phyloP scores from a whole-genome alignment of 257 asterid species.

The Solanum lycopersicoides region DNA sequence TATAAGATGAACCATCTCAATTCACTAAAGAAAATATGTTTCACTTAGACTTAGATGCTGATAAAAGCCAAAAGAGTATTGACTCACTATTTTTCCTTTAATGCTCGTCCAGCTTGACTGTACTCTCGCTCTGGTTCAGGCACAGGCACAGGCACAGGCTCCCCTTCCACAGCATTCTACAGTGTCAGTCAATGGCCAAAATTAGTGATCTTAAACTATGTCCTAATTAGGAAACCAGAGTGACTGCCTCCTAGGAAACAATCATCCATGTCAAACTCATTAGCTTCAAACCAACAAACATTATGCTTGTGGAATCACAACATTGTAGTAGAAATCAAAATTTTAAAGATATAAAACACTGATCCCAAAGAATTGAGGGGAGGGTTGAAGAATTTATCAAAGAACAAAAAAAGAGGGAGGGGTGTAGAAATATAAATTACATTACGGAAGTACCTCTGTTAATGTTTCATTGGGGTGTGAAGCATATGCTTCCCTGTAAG shows the following conservation, averaged over 20 bases:
- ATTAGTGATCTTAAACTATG: not conserved
- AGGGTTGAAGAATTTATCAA: not conserved
- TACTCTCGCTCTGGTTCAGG: constrained; percentile 62
- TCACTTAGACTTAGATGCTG: not conserved
- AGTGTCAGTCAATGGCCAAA: constrained; percentile 10
- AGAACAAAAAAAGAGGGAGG: not conserved
- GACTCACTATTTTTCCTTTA: constrained; percentile 85
- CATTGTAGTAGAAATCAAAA: not conserved
- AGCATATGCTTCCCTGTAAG: constrained; percentile 84
- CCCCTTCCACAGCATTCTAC: constrained; percentile 58
- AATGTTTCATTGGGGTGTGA: constrained; percentile 48
- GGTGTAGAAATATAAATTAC: not conserved
- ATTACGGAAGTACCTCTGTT: constrained; percentile 40
- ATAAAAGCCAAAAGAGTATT: not conserved
- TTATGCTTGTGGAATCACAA: not conserved
- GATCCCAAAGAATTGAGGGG: not conserved
- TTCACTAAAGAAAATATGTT: not conserved
- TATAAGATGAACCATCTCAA: not conserved
- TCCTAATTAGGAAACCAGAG: not conserved
- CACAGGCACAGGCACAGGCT: constrained; percentile 43
- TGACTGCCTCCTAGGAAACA: not conserved
- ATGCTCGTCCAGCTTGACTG: constrained; percentile 73
- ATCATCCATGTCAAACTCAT: not conserved
- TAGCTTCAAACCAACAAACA: not conserved
- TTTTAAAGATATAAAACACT: not conserved